Conservation (phyloP, 2,329 filamentous ascomycete genomes). For the Colletotrichum salicis region DNA sequence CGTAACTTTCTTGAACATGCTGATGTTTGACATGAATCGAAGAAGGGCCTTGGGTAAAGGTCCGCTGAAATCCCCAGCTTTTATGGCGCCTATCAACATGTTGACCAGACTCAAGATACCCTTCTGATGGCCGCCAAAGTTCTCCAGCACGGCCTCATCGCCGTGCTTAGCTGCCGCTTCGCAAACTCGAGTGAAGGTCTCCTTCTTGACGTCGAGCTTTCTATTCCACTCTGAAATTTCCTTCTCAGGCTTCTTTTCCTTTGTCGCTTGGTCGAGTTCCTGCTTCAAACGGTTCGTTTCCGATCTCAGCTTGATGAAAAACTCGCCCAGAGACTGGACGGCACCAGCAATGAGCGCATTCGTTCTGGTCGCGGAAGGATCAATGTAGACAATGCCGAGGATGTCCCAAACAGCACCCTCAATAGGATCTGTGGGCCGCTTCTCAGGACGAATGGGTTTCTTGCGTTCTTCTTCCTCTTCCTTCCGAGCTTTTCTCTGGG, state of each 20-base stretch:
- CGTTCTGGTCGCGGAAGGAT: conserved; percentile 50
- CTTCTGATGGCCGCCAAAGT: conserved; percentile 67
- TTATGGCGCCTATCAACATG: conserved; percentile 64
- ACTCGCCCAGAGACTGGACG: conserved; percentile 63
- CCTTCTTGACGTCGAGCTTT: conserved; percentile 56
- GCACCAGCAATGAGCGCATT: conserved; percentile 55
- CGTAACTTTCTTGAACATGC: conserved; percentile 69
- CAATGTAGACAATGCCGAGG: conserved; percentile 60
- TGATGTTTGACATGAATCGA: conserved; percentile 69
- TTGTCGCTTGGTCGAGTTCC: conserved; percentile 55
- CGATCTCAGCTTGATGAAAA: conserved; percentile 58
- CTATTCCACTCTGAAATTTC: conserved; percentile 52
- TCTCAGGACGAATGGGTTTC: conserved; percentile 55
- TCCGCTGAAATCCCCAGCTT: conserved; percentile 62
- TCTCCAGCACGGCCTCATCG: conserved; percentile 65
- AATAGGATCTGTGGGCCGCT: conserved; percentile 55
- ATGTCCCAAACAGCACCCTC: conserved; percentile 65
- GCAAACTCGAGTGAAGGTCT: conserved; percentile 61
- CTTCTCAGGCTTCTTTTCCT: conserved; percentile 52
- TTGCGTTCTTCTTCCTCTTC: conserved; percentile 52
- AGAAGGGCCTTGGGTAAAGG: conserved; percentile 66
- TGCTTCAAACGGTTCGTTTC: conserved; percentile 60
- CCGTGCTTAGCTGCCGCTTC: conserved; percentile 65
- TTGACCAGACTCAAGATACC: conserved; percentile 66
- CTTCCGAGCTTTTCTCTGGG: conserved; percentile 57